A percentile compares a stretch with the other conserved stretches of the same genome.
Conservation (phyloP, 257 asterid genomes). For the Solanum medicagineum region DNA sequence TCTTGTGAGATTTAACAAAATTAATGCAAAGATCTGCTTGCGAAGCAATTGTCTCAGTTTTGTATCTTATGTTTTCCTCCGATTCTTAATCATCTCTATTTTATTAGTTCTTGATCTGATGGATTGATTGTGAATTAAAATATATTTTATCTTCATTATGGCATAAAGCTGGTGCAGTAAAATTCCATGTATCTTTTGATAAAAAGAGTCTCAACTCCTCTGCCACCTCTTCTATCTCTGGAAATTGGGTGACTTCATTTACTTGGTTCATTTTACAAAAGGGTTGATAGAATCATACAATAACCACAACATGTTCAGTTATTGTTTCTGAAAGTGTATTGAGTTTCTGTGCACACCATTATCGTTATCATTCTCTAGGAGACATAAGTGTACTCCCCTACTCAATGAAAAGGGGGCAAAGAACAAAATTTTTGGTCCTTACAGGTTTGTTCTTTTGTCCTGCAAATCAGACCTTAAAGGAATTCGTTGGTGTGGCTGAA, state of each 20-base stretch:
- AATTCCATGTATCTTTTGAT: not conserved
- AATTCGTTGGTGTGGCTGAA: constrained; percentile 71
- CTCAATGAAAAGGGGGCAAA: not conserved
- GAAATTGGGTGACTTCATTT: not conserved
- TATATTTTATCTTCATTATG: not conserved
- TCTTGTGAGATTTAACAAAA: not conserved
- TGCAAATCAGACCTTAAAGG: constrained; percentile 64
- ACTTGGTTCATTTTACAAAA: not conserved
- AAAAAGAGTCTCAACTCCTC: not conserved
- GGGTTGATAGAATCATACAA: not conserved
- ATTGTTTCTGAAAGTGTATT: not conserved
- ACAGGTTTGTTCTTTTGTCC: not conserved
- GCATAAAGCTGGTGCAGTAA: not conserved
- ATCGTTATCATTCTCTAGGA: not conserved
- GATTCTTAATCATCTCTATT: not conserved
- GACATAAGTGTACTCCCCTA: not conserved
- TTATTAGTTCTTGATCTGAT: not conserved
- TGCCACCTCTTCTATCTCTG: not conserved
- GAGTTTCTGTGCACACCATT: not conserved
- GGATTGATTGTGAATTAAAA: not conserved
- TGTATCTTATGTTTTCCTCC: not conserved
- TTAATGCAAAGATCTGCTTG: not conserved
- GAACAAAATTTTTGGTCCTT: not conserved
- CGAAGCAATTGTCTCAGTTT: not conserved
- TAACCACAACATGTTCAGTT: not conserved